phyloP scores from a whole-genome alignment of 2,329 filamentous ascomycete genomes.

The Botrytis elliptica region DNA sequence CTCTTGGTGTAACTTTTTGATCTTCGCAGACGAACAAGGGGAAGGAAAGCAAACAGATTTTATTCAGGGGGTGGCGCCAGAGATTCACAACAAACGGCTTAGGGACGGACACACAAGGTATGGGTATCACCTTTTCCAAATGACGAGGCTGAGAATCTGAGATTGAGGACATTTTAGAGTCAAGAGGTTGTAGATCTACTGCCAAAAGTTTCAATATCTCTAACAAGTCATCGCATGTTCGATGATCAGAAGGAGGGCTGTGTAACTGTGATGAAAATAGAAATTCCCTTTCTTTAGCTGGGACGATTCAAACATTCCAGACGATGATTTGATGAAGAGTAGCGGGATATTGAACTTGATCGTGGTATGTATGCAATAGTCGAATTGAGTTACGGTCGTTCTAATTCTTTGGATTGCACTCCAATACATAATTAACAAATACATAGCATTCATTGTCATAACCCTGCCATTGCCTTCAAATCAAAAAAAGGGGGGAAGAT shows the following conservation, averaged over 20 bases:
- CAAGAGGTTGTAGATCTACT: slow-evolving; percentile 2
- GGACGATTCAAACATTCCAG: not conserved
- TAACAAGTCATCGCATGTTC: not conserved
- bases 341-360: not conserved
- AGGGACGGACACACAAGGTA: not conserved
- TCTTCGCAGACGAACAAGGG: not conserved
- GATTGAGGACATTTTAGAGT: not conserved
- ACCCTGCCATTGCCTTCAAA: not conserved
- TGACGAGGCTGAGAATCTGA: slow-evolving; percentile 13
- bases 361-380: not conserved
- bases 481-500: not conserved
- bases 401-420: not conserved
- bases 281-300: not conserved
- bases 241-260: not conserved
- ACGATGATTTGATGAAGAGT: not conserved
- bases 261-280: not conserved
- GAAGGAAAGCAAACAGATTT: not conserved
- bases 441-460: not conserved
- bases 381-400: not conserved
- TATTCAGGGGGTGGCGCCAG: slow-evolving; percentile 19
- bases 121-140: slow-evolving; percentile 1
- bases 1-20: slow-evolving; percentile 1
- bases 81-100: not conserved
- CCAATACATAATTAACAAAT: not conserved
- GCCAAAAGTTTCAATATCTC: not conserved